Percentiles rank a stretch among this genome's conserved stretches.
These are phyloP conservation scores for Silene noctiflora DNA, from an alignment of 179 eudicot species.

Conservation along the genomic window DNA sequence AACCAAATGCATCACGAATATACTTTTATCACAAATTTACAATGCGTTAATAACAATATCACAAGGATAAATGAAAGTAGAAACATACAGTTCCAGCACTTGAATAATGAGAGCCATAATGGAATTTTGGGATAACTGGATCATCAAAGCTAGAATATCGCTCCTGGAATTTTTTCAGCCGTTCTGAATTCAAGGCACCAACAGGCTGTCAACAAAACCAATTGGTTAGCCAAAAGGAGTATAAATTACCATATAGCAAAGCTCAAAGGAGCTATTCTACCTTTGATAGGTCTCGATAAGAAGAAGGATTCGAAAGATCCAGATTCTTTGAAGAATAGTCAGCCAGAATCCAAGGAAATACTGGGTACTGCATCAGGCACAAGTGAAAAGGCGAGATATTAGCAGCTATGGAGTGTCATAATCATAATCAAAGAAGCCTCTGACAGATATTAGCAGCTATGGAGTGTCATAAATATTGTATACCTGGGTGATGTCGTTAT, in stretches of 20 bases:
- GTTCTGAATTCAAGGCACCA: conserved; percentile 85
- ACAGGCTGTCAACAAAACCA: conserved; percentile 62
- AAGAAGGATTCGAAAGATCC: conserved; percentile 73
- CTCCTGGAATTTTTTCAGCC: conserved; percentile 82
- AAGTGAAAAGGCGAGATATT: conserved; percentile 10
- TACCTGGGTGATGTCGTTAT: conserved; percentile 98
- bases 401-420: conserved; percentile 15
- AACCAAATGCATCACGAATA: not conserved
- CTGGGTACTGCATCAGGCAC: conserved; percentile 80
- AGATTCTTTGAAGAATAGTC: conserved; percentile 76
- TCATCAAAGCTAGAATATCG: conserved; percentile 91
- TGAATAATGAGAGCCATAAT: conserved; percentile 98
- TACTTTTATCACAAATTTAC: not conserved
- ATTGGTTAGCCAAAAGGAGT: conserved; percentile 23
- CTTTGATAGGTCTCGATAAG: conserved; percentile 97
- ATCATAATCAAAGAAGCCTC: conserved; percentile 11
- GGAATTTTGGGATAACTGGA: conserved; percentile 93
- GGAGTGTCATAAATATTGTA: conserved; percentile 3
- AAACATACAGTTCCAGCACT: conserved; percentile 90
- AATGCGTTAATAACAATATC: not conserved
- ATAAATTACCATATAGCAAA: conserved; percentile 7
- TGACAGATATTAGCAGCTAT: conserved; percentile 12
- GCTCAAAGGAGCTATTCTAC: conserved; percentile 30
- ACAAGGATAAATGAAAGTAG: conserved; percentile 9
- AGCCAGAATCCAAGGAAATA: conserved; percentile 98